These are phyloP conservation scores for Scheffersomyces lignosus DNA, from an alignment of 805 yeast genomes.

Conservation along the genomic window DNA sequence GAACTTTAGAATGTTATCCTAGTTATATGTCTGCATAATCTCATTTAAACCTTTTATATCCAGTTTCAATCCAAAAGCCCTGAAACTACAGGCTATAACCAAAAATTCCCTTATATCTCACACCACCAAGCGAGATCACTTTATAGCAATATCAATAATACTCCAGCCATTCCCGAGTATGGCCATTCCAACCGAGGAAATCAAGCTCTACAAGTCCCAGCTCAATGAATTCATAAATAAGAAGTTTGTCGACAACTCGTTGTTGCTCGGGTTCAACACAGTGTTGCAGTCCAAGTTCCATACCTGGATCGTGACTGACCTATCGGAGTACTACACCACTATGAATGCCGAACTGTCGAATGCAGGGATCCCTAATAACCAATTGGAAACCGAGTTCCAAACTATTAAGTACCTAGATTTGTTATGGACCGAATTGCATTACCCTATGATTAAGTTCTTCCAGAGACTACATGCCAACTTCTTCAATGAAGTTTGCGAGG, in stretches of 20 bases:
- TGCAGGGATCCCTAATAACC: constrained; percentile 13
- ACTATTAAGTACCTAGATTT: constrained; percentile 40
- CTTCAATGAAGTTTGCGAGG: constrained; percentile 14
- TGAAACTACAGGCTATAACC: too few relatives aligned
- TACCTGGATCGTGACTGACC: constrained; percentile 37
- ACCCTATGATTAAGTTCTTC: constrained; percentile 62
- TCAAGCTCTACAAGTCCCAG: constrained; percentile 18
- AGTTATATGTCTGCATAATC: too few relatives aligned
- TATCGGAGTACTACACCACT: constrained; percentile 29
- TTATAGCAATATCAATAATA: too few relatives aligned
- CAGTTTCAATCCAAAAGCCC: too few relatives aligned
- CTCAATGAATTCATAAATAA: constrained; percentile 23
- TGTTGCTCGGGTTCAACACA: constrained; percentile 49
- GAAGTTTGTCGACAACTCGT: constrained; percentile 38
- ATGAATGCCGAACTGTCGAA: neutral
- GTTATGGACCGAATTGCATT: constrained; percentile 63
- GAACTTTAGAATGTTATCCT: too few relatives aligned
- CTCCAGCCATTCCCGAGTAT: neutral
- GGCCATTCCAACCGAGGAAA: neutral
- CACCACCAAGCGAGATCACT: too few relatives aligned
- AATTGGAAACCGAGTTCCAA: constrained; percentile 33
- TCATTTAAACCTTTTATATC: too few relatives aligned
- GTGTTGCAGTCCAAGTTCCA: constrained; percentile 49
- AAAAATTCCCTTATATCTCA: too few relatives aligned
- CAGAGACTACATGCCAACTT: constrained; percentile 38